Conservation (phyloP, 2,329 filamentous ascomycete species). For the Penicillium corylophilum region DNA sequence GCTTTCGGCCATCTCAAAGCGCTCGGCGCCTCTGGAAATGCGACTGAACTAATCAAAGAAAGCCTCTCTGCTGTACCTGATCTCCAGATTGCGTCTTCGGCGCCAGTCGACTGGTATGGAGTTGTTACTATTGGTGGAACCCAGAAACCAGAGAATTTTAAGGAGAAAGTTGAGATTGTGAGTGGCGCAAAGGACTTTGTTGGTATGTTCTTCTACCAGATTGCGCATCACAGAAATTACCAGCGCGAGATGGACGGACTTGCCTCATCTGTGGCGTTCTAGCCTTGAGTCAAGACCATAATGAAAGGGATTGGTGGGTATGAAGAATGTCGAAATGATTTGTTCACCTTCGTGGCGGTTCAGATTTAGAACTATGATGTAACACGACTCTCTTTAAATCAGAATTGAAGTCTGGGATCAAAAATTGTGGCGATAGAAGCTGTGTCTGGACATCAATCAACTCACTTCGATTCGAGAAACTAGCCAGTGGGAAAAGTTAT, state of each 20-base stretch:
- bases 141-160: slow-evolving; percentile 57
- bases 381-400: too few species aligned
- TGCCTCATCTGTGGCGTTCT: slow-evolving; percentile 67
- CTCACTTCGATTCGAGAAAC: too few species aligned
- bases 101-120: slow-evolving; percentile 67
- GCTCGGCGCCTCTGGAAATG: slow-evolving; percentile 74
- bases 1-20: slow-evolving; percentile 80
- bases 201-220: slow-evolving; percentile 66
- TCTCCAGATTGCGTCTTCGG: slow-evolving; percentile 50
- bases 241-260: slow-evolving; percentile 71
- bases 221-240: slow-evolving; percentile 73
- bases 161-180: slow-evolving; percentile 61
- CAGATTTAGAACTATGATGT: too few species aligned
- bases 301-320: too few species aligned
- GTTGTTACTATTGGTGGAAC: slow-evolving; percentile 66
- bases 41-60: slow-evolving; percentile 60
- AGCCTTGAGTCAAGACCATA: slow-evolving; percentile 24
- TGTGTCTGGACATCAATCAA: too few species aligned
- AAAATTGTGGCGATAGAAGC: too few species aligned
- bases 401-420: too few species aligned
- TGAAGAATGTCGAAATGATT: too few species aligned
- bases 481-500: too few species aligned
- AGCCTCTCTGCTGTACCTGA: slow-evolving; percentile 45
- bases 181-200: slow-evolving; percentile 70
- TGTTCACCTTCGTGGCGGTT: too few species aligned